Conservation (phyloP, 805 yeast genomes). For the Yueomyces sinensis region DNA sequence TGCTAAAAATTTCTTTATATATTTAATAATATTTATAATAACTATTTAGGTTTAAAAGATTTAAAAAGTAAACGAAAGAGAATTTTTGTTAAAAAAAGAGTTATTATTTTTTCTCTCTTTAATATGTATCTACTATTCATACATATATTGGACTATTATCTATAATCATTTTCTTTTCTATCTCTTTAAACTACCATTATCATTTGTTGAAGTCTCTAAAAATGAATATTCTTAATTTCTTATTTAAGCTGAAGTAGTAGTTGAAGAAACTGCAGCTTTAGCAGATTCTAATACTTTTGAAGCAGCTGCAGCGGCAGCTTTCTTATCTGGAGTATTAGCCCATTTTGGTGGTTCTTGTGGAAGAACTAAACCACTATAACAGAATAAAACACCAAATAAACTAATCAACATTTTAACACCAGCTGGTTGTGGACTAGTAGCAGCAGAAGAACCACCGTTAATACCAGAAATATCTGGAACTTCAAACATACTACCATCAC, state of each 20-base stretch:
- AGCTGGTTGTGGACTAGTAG: constrained; percentile 29
- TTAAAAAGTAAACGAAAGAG: too few relatives aligned
- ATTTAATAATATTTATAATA: too few relatives aligned
- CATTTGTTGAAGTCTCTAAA: too few relatives aligned
- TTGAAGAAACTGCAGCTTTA: constrained; percentile 16
- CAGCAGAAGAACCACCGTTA: constrained; percentile 11
- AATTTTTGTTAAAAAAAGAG: too few relatives aligned
- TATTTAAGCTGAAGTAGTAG: constrained; percentile 33
- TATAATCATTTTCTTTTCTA: too few relatives aligned
- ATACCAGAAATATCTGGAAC: constrained; percentile 6
- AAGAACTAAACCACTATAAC: constrained; percentile 40
- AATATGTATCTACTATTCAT: too few relatives aligned
- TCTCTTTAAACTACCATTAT: too few relatives aligned
- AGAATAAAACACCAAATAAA: constrained; percentile 34
- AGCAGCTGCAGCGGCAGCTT: too few relatives aligned
- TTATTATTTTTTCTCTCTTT: too few relatives aligned
- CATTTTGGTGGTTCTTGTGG: constrained; percentile 20
- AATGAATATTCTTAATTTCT: too few relatives aligned
- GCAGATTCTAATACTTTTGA: constrained; percentile 4
- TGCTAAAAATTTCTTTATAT: neutral
- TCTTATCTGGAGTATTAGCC: neutral
- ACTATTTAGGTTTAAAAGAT: too few relatives aligned
- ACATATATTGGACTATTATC: too few relatives aligned
- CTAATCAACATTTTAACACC: constrained; percentile 31
- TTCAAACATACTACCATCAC: constrained; percentile 5